phyloP scores from a whole-genome alignment of 169 alveolate species.

The Plasmodium malariae region DNA sequence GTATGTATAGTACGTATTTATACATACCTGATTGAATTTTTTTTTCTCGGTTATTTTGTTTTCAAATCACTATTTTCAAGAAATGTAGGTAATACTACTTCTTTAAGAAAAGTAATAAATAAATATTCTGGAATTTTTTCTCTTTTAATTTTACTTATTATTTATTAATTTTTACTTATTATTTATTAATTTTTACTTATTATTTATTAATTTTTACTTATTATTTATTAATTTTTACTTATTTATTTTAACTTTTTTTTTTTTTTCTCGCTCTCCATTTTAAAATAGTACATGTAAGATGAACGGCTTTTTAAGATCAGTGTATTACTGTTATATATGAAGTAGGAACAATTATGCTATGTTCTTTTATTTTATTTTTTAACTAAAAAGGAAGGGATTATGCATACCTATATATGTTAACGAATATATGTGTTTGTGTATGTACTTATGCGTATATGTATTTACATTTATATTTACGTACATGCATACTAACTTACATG shows the following conservation, averaged over 20 bases:
- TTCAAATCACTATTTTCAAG: too few species aligned
- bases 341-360: too few species aligned
- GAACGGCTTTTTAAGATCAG: neutral
- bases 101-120: too few species aligned
- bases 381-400: neutral
- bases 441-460: too few species aligned
- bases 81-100: neutral
- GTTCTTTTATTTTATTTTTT: neutral
- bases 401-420: neutral
- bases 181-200: too few species aligned
- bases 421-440: too few species aligned
- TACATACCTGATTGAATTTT: neutral
- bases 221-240: too few species aligned
- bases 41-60: neutral
- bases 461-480: too few species aligned
- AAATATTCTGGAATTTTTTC: neutral
- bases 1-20: neutral
- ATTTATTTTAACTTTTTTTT: too few species aligned
- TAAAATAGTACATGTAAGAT: neutral
- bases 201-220: too few species aligned
- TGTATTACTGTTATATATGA: neutral
- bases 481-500: neutral
- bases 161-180: too few species aligned
- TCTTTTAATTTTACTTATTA: too few species aligned
- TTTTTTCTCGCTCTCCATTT: neutral